Base-by-base conservation (phyloP, 1,284 basidiomycete species). In the Fomitopsis betulina region DNA sequence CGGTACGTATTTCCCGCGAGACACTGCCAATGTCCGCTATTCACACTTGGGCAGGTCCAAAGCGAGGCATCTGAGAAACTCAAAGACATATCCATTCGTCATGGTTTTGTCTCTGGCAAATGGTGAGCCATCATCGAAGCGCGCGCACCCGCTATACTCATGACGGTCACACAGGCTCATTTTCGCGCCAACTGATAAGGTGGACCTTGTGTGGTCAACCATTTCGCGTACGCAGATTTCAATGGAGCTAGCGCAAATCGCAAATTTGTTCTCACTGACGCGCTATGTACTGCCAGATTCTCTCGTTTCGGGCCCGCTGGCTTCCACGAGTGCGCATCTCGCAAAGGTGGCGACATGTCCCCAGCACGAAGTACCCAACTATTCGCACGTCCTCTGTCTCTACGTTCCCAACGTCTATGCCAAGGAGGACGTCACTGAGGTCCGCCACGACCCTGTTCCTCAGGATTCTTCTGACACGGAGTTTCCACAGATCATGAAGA, bases 371-470 rank as follows among this genome's bases (percentile, higher is more conserved):
- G 75, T 61, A 8, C 68, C 80, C 15, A 77, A 81, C 50, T 70
- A 81, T 59, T 83, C 82, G 60, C 86, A 89, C 66, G 70, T 89
- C 35, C 79, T 90, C 30, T 89, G 86, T 63, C 63, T 90, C n/a
- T 90, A 89, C 65, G 69, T 90, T 23, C 86, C 88, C 6, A 73
- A 90, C 67, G 81, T 87, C 13, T 88, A 85, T 66, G 80, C 89
- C 67, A 83, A 86, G 66, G 74, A 74, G 38, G 73, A 73, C 35
- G 83, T 85, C 2, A 79, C 75, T 6, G 76, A 82, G 70, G 87
- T 85, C 53, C 60, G 70, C 10, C 5, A 6, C 8, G 27, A n/a
- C 38, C 32, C 19, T 63, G 45, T 35, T 38, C 38, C 27, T 30
- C 12, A 21, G 45, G 45, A 47, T 15, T 15, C 6, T 47, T 40